Base-by-base conservation (phyloP, 1,284 basidiomycete species). In the Cystobasidium pallidum region DNA sequence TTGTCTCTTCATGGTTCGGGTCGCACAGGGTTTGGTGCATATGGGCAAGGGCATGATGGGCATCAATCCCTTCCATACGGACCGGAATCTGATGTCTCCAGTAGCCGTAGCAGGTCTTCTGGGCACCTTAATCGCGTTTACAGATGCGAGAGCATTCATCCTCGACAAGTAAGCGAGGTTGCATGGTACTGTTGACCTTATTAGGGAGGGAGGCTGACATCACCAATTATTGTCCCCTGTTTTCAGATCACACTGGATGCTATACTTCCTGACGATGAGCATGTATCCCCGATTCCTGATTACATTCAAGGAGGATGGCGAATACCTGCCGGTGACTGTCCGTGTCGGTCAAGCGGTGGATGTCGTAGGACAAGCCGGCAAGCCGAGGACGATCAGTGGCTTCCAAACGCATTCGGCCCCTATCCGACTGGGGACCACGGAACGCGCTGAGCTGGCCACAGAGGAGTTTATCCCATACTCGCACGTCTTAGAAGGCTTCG, bases 221-320 rank as follows among this genome's bases (percentile, higher is more conserved):
- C n/a, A n/a, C n/a, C n/a, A n/a, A n/a, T n/a, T n/a, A n/a, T n/a
- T n/a, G n/a, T n/a, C n/a, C n/a, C n/a, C n/a, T n/a, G n/a, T 99
- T 34, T 93, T 94, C 80, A 94, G 90, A 81, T 90, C 91, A 75
- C 95, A 98, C 82, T 99, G 96, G 96, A 95, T 98, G 92, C 83
- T 99, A 68, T 99, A 91, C 85, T 94, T 94, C 86, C 86, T 99
- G 55, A 88, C 89, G 10, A 88, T 92, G 7, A 91, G 94, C 72
- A 99, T 99, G 94, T 96, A 93, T 83, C 96, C 96, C 8, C 89
- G 96, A 71, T 97, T 99, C 89, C 83, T 99, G 77, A 97, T 99
- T 81, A 97, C 94, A 0, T 88, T 99, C 34, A 89, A 97, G 82
- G 94, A 97, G 82, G 86, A 94, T 73, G 87, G 94, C 68, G 87